Base-by-base conservation (phyloP, 2,329 filamentous ascomycete species). In the Fusarium sp. region DNA sequence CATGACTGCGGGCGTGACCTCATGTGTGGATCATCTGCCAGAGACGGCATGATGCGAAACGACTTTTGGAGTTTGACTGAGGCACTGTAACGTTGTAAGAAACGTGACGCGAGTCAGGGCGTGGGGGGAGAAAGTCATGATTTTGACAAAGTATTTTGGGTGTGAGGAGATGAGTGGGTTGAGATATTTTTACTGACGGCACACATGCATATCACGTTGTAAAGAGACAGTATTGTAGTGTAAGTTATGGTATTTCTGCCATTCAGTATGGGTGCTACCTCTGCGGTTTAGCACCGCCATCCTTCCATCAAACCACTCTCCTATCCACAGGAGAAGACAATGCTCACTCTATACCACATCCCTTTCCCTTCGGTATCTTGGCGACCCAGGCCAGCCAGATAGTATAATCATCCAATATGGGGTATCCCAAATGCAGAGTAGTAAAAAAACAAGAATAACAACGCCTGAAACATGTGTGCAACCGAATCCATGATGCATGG, bases 231-330 rank as follows among this genome's bases (percentile, higher is more conserved):
- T 15, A 48, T 39, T 23, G 30, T 50, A 56, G 25, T 57, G 37
- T 66, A 65, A 63, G 58, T 77, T 76, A 76, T 78, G 76, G 75
- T 78, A 77, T 78, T 78, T 63, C 74, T 78, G 75, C 76, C 75
- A 77, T 78, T 78, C 76, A 78, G 76, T 76, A 68, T 76, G 56
- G 59, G 71, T 67, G 69, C 72, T 73, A 72, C 65, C 69, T 64
- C 47, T 60, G 61, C 53, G 53, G 56, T 54, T 58, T 55, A 48
- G 57, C 50, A 45, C 62, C 45, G 27, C 57, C 33, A 54, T 55
- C 56, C 17, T 62, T 46, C 57, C 59, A n/a, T 48, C 54, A 40
- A 51, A 56, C 23, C 46, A 47, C 48, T 56, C 51, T 53, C 40
- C 45, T 35, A 43, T 44, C 49, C 56, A 64, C 44, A 46, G 47